Evolutionary conservation across 1,139 yeast species (phyloP), one percentile per base, ranked within the genome.

Genomic region (Lodderomyces oxycetoniae): DNA sequence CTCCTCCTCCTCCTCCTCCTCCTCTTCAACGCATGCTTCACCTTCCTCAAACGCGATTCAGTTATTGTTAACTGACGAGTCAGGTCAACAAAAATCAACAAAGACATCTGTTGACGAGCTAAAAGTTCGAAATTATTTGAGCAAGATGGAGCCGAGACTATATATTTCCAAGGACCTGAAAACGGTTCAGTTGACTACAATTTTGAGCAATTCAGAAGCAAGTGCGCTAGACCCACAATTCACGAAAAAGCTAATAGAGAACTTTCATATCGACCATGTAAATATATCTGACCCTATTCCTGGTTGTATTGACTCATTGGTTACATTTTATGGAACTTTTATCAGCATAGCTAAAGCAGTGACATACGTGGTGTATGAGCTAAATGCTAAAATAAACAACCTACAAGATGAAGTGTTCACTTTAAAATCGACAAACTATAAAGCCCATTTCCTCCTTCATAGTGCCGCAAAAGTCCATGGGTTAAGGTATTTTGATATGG

Each of bases 351-450:
- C 59, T 3, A 54, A 50, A 32, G 49, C 59, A 1, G 49, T 53
- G 3, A 44, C 54, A 8, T 39, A 17, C 61, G 39, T 35, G 22
- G 55, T 16, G 41, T 57, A 3, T 62, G 46, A 40, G 22, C 34
- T 56, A 15, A 45, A 43, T 29, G 56, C 55, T 2, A 48, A 48
- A 23, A 33, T 61, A 20, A 61, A 63, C 42, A 55, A 56, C 32
- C 33, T 55, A 19, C 37, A 46, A 11, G 33, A 36, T 13, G 55
- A 52, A 27, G 38, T 36, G 8, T 50, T 48, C 35, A 61, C 65
- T 0, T 52, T 67, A 28, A 64, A 63, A 35, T 61, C 70, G 1
- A 35, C 49, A 7, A 54, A 52, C 37, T 64, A 58, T 37, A 41
- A 42, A 12, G 25, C 52, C 6, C 41, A 43, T 4, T 10, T 43